Evolutionary conservation across 768 basidiomycete species (phyloP), one percentile per base, ranked within the genome.

Genomic region (Termitomyces sp.): DNA sequence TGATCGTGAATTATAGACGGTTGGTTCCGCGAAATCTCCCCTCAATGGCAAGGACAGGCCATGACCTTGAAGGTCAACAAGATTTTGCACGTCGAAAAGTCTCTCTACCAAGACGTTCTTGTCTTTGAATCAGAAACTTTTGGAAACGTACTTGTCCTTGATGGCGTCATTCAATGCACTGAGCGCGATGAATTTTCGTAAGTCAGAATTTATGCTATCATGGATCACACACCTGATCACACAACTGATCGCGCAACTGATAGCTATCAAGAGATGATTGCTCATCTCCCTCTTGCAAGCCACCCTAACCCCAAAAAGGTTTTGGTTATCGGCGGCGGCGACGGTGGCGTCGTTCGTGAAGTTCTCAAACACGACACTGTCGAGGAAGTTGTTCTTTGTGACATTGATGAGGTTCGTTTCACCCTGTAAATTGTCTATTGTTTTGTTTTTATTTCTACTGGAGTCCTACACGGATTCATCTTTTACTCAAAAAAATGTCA

Each of bases 171-270:
- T 63, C 96, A 99, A 72, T 94, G 90, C 76, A 97, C 95, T 2
- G 97, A 99, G 74, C 86, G 95, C 48, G 97, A 99, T 68, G 97
- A 99, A 73, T 99, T 99, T 74, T 94, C 95, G 94, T 94, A 67
- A 64, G 90, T 82, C 24, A 35, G n/a, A 49, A 5, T 49, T 5
- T 20, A 60, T 53, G 46, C 5, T 35, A 13, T 52, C 22, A 8
- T 24, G 26, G 43, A 48, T 43, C 36, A 60, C 38, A 14, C 33
- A 48, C 38, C 13, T 24, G 43, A 48, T 43, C 36, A 60, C 38
- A 14, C 33, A 48, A 43, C 13, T 24, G 22, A n/a, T 65, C 36
- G 58, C 38, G 11, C 33, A 48, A 43, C 13, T 24, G n/a, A n/a
- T 65, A 97, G 94, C 11, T 98, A 98, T 74, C 94, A 98, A 68